Percentiles rank a stretch among this genome's conserved stretches.
phyloP scores from a whole-genome alignment of 2,329 filamentous ascomycete genomes.

The Phyllachora maydis region DNA sequence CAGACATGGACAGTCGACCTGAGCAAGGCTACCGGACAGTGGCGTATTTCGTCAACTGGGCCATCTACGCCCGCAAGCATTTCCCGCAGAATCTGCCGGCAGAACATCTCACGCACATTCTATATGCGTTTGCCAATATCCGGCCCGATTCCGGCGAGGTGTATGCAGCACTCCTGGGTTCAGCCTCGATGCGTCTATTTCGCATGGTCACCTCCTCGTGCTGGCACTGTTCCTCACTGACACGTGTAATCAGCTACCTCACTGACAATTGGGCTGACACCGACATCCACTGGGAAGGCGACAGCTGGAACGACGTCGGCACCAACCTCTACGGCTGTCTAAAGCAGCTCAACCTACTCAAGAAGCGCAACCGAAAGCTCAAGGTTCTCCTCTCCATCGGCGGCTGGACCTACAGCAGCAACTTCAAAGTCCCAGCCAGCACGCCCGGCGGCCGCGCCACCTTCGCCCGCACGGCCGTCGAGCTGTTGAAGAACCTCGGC shows the following conservation, averaged over 20 bases:
- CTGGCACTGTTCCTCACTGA: too few relatives aligned
- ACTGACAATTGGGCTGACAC: slow-evolving; percentile 45
- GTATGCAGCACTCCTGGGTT: too few relatives aligned
- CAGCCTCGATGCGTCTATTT: too few relatives aligned
- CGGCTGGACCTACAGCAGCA: slow-evolving; percentile 79
- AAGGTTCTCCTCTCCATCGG: slow-evolving; percentile 77
- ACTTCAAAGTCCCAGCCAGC: slow-evolving; percentile 59
- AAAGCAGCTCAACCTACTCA: slow-evolving; percentile 75
- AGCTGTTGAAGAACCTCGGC: slow-evolving; percentile 59
- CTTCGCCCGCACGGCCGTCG: slow-evolving; percentile 57
- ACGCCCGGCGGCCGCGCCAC: slow-evolving; percentile 44
- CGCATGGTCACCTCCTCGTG: too few relatives aligned
- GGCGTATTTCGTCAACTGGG: slow-evolving; percentile 63
- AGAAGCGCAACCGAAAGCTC: slow-evolving; percentile 60
- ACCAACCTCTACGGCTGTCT: slow-evolving; percentile 75
- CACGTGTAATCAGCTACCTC: slow-evolving; percentile 14
- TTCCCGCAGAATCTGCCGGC: slow-evolving; percentile 67
- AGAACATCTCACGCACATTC: slow-evolving; percentile 67
- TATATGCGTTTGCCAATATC: slow-evolving; percentile 85
- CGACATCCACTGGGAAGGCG: slow-evolving; percentile 54
- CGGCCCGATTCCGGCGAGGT: slow-evolving; percentile 63
- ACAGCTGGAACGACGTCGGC: slow-evolving; percentile 49
- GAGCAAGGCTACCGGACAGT: slow-evolving; percentile 38
- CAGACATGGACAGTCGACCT: slow-evolving; percentile 23
- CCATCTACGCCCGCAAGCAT: slow-evolving; percentile 72